Percentiles rank a stretch among this genome's conserved stretches.
These are phyloP conservation scores for Mucor ambiguus DNA, from an alignment of 371 early-diverging fungal genomes.

Conservation along the genomic window DNA sequence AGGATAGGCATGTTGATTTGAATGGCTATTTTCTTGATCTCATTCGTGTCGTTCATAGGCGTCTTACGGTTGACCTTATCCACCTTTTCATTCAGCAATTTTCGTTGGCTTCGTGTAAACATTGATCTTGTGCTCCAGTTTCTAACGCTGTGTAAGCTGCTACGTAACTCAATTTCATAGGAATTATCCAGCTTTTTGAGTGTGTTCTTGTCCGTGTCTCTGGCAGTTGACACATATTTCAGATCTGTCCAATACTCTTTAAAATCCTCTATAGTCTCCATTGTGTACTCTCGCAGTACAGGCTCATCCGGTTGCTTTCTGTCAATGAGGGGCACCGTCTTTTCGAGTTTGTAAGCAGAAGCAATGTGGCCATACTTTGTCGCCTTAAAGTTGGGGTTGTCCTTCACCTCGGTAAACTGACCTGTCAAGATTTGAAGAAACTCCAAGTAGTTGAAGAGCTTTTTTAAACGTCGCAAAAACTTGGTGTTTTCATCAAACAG, in stretches of 20 bases:
- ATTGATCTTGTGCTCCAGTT: conserved; percentile 6
- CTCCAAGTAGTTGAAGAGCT: conserved; percentile 11
- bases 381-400: background rate
- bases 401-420: background rate
- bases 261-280: conserved; percentile 24
- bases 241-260: conserved; percentile 44
- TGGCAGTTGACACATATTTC: conserved; percentile 26
- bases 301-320: conserved; percentile 9
- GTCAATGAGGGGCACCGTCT: conserved; percentile 11
- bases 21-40: background rate
- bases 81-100: conserved; percentile 16
- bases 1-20: background rate
- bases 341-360: conserved; percentile 9
- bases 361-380: background rate
- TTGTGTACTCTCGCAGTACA: conserved; percentile 18
- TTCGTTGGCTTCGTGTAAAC: conserved; percentile 7
- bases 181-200: background rate
- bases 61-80: conserved; percentile 11
- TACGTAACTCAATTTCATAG: conserved; percentile 1
- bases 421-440: background rate
- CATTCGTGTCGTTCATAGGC: background rate
- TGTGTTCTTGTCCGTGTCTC: background rate
- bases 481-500: conserved; percentile 10
- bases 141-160: background rate
- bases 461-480: conserved; percentile 23